Conservation (phyloP, 768 basidiomycete species). For the Tulasnella calospora region DNA sequence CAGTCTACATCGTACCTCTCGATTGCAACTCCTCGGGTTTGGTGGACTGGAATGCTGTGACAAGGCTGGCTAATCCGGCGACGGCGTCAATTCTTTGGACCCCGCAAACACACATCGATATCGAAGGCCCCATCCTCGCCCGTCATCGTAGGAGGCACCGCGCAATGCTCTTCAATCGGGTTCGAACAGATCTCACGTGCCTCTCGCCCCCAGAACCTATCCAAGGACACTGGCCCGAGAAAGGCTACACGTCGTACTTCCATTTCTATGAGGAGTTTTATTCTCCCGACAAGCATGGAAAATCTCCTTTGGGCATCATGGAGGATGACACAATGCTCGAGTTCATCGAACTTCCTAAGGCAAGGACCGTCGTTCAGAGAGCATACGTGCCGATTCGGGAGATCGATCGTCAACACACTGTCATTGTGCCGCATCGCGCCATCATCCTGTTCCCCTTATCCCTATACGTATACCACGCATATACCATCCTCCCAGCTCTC, state of each 20-base stretch:
- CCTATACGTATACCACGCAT: slow-evolving; percentile 40
- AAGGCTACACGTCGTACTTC: slow-evolving; percentile 23
- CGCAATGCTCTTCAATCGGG: slow-evolving; percentile 50
- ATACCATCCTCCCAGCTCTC: slow-evolving; percentile 60
- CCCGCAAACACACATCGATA: background rate
- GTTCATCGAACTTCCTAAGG: slow-evolving; percentile 12
- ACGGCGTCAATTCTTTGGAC: background rate
- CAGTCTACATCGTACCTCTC: slow-evolving; percentile 61
- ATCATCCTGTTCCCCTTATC: slow-evolving; percentile 10
- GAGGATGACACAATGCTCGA: slow-evolving; percentile 22
- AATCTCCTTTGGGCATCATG: background rate
- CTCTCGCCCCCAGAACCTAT: slow-evolving; percentile 46
- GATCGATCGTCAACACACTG: slow-evolving; percentile 8
- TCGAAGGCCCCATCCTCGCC: slow-evolving; percentile 15
- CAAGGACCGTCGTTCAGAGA: slow-evolving; percentile 1
- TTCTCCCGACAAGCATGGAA: background rate
- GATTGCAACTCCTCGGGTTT: slow-evolving; percentile 40
- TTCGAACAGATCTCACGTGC: slow-evolving; percentile 64
- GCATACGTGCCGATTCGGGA: slow-evolving; percentile 1
- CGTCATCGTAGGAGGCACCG: slow-evolving; percentile 33
- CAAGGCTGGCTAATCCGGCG: background rate
- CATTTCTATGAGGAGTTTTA: slow-evolving; percentile 18
- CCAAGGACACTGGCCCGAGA: background rate
- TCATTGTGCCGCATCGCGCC: slow-evolving; percentile 19
- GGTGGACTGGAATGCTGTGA: background rate